Evolutionary conservation across 352 stramenopile genomes (phyloP).

Genomic region (Paralagenidium karlingii): DNA sequence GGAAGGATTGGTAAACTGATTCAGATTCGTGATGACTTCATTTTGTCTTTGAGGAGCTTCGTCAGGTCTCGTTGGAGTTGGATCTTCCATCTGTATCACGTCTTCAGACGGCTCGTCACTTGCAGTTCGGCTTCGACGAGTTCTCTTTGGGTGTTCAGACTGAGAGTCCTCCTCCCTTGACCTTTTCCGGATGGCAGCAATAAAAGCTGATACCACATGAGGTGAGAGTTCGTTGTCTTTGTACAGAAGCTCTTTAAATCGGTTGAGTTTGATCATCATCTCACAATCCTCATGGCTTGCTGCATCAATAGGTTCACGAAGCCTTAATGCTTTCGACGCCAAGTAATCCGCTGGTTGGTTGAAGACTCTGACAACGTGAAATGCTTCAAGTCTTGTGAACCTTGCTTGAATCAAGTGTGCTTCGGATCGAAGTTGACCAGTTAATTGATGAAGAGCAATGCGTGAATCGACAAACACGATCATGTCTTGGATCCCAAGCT

Average conservation of each 20-base stretch:
- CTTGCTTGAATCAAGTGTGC: background rate
- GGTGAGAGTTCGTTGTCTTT: background rate
- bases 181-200: too few relatives aligned
- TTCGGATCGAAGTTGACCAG: background rate
- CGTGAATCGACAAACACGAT: background rate
- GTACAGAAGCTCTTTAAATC: background rate
- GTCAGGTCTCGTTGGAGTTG: too few relatives aligned
- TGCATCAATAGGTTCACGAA: background rate
- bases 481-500: background rate
- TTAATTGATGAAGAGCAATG: constrained; percentile 1
- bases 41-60: too few relatives aligned
- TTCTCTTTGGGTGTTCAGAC: too few relatives aligned
- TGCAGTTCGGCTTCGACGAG: too few relatives aligned
- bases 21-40: too few relatives aligned
- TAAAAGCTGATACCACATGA: too few relatives aligned
- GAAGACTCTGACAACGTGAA: constrained; percentile 1
- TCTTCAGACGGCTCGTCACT: too few relatives aligned
- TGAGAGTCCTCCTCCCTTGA: too few relatives aligned
- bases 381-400: background rate
- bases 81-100: too few relatives aligned
- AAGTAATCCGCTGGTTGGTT: constrained; percentile 1
- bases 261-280: background rate
- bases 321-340: too few relatives aligned
- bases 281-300: background rate
- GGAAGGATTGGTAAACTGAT: too few relatives aligned